Evolutionary conservation across 2,329 filamentous ascomycete genomes (phyloP).

Genomic region (Talaromyces atroroseus): DNA sequence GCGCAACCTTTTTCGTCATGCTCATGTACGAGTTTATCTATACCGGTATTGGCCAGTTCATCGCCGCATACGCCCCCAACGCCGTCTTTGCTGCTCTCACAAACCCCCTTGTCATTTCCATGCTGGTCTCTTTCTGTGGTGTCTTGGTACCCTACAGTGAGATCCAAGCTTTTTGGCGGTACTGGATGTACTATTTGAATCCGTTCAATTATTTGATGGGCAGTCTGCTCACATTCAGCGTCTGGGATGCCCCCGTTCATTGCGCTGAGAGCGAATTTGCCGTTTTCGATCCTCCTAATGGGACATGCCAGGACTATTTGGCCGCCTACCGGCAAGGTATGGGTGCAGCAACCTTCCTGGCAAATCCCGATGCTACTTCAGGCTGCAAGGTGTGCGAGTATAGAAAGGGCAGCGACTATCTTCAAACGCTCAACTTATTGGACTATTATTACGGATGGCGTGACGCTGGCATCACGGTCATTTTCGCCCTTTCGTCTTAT

Average conservation of each 20-base stretch:
- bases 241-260: conserved; percentile 44
- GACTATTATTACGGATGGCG: conserved; percentile 63
- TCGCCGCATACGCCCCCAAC: conserved; percentile 65
- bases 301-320: conserved; percentile 56
- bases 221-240: conserved; percentile 48
- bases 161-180: conserved; percentile 63
- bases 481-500: conserved; percentile 54
- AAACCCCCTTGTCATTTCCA: conserved; percentile 70
- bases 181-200: conserved; percentile 59
- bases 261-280: conserved; percentile 49
- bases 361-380: conserved; percentile 54
- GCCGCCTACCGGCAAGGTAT: conserved; percentile 43
- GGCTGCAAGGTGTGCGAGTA: conserved; percentile 60
- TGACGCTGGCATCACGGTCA: conserved; percentile 55
- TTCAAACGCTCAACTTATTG: conserved; percentile 54
- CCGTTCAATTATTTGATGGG: conserved; percentile 60
- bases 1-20: conserved; percentile 61
- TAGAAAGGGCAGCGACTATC: conserved; percentile 53
- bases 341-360: conserved; percentile 47
- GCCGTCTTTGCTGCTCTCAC: conserved; percentile 66
- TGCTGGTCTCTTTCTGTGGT: conserved; percentile 66
- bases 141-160: conserved; percentile 60
- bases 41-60: conserved; percentile 69
- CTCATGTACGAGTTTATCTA: conserved; percentile 69
- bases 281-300: conserved; percentile 35